Conservation (phyloP, 2,329 filamentous ascomycete genomes). For the Alternaria triticimaculans region DNA sequence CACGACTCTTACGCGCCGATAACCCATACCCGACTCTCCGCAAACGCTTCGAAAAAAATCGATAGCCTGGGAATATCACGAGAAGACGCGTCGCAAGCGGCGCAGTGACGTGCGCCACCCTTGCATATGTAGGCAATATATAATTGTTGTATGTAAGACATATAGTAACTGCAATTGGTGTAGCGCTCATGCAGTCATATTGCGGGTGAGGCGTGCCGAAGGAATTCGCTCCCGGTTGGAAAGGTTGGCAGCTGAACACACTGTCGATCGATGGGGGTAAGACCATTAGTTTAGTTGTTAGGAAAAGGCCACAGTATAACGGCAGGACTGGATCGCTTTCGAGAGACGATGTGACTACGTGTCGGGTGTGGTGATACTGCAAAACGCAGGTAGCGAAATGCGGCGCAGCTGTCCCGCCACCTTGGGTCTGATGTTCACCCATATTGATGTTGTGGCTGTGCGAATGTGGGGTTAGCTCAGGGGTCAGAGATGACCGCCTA, state of each 20-base stretch:
- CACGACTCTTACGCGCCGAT: neutral
- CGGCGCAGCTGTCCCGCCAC: neutral
- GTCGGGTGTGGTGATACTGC: neutral
- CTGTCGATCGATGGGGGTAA: neutral
- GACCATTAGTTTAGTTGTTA: neutral
- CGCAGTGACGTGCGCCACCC: neutral
- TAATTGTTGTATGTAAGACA: constrained; percentile 1
- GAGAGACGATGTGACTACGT: neutral
- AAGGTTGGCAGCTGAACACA: neutral
- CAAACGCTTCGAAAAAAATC: neutral
- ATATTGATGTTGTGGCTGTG: constrained; percentile 17
- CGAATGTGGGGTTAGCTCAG: neutral
- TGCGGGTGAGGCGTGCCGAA: constrained; percentile 14
- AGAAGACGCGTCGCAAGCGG: constrained; percentile 4
- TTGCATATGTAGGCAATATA: constrained; percentile 18
- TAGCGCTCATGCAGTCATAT: constrained; percentile 12
- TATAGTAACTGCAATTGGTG: neutral
- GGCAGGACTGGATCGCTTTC: neutral
- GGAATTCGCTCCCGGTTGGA: neutral
- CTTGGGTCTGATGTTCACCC: neutral
- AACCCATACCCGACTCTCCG: neutral
- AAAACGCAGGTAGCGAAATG: neutral
- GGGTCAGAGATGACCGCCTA: constrained; percentile 3
- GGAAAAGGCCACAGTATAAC: neutral
- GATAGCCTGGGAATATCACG: neutral